Conservation (phyloP, 2,329 filamentous ascomycete species). For the Cladosporium sp. region DNA sequence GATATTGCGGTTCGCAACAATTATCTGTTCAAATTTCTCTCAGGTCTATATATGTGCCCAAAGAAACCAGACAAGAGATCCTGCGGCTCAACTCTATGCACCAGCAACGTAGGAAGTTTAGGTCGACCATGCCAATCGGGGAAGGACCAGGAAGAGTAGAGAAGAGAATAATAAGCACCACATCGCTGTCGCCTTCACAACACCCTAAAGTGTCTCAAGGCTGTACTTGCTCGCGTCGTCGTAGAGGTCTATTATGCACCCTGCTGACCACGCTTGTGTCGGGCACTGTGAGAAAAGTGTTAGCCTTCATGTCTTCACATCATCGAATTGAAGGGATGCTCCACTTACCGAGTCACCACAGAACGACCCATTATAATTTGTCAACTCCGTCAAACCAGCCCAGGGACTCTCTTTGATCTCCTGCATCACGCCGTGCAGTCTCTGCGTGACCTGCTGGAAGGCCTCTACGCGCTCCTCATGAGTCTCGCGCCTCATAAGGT, state of each 20-base stretch:
- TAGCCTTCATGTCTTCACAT: slow-evolving; percentile 22
- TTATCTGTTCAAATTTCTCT: no score
- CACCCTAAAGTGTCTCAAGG: slow-evolving; percentile 6
- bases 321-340: background rate
- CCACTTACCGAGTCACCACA: slow-evolving; percentile 80
- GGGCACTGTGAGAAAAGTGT: slow-evolving; percentile 60
- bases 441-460: slow-evolving; percentile 88
- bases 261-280: slow-evolving; percentile 94
- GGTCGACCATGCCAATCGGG: no score
- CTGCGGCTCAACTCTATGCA: no score
- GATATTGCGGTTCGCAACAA: no score
- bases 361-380: slow-evolving; percentile 78
- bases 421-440: slow-evolving; percentile 78
- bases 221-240: slow-evolving; percentile 64
- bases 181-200: no score
- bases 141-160: no score
- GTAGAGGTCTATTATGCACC: slow-evolving; percentile 91
- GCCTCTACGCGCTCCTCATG: slow-evolving; percentile 72
- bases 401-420: slow-evolving; percentile 76
- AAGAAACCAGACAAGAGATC: no score
- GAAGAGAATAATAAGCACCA: no score
- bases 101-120: no score
- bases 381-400: slow-evolving; percentile 90
- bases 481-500: slow-evolving; percentile 66
- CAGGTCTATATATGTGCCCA: no score